phyloP scores from a whole-genome alignment of 345 rosid genomes.

The Ceriops zippeliana region DNA sequence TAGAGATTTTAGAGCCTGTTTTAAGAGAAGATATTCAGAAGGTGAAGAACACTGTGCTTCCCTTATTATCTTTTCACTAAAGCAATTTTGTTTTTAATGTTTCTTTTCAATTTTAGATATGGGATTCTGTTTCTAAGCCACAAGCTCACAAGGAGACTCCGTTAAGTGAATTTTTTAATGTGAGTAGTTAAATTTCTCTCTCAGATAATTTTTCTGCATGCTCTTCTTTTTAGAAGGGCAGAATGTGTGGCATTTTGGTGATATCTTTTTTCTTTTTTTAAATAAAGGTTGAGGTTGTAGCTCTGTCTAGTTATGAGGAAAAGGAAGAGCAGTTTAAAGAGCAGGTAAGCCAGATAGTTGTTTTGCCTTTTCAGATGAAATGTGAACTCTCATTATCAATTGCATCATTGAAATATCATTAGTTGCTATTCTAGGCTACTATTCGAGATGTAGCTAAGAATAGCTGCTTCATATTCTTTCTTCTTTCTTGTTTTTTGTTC shows the following conservation, averaged over 20 bases:
- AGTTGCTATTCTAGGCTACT: too few species aligned
- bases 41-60: conserved; percentile 39
- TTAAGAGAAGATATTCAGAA: conserved; percentile 96
- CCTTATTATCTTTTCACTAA: conserved; percentile 17
- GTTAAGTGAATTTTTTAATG: conserved; percentile 93
- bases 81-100: not conserved
- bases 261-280: conserved; percentile 8
- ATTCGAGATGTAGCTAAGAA: too few species aligned
- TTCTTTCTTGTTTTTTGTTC: too few species aligned
- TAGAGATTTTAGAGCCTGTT: conserved; percentile 91
- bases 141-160: conserved; percentile 90
- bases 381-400: too few species aligned
- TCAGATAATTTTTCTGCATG: not conserved
- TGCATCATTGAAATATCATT: too few species aligned
- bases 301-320: conserved; percentile 96
- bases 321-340: conserved; percentile 93
- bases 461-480: too few species aligned
- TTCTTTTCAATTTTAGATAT: conserved; percentile 59
- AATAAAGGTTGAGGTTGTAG: conserved; percentile 91
- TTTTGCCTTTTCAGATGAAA: not conserved
- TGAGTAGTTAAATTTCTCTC: conserved; percentile 30
- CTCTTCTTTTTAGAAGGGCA: not conserved
- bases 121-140: conserved; percentile 97
- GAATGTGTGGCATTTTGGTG: not conserved
- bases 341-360: conserved; percentile 52